Evolutionary conservation across 345 rosid genomes (phyloP).

Genomic region (Syzygium oleosum): DNA sequence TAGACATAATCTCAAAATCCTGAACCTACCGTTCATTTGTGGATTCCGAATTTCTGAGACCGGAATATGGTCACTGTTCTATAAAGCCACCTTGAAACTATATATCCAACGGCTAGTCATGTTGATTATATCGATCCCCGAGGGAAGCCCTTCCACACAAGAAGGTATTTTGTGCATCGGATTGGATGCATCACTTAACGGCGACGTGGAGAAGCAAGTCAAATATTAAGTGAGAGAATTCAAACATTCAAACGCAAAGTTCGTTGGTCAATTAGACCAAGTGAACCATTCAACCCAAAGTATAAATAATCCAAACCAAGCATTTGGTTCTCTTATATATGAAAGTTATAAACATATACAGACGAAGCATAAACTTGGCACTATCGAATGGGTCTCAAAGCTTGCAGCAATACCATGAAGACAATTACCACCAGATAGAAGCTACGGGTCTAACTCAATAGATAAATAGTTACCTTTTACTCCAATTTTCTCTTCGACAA

Average conservation of each 20-base stretch:
- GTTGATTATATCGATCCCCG: background rate
- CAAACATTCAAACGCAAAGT: background rate
- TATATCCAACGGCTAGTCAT: background rate
- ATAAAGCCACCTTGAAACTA: background rate
- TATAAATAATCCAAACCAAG: background rate
- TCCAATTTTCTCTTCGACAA: background rate
- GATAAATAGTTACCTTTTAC: background rate
- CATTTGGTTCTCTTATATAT: background rate
- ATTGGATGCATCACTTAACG: background rate
- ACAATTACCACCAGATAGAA: background rate
- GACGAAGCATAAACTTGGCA: background rate
- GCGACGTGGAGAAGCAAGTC: background rate
- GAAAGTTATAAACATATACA: background rate
- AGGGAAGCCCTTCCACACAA: background rate
- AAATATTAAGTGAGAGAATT: background rate
- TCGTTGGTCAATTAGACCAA: background rate
- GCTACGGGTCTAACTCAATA: background rate
- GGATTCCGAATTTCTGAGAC: rapidly evolving
- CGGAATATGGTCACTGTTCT: background rate
- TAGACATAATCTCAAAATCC: background rate
- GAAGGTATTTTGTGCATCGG: background rate
- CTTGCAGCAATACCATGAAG: background rate
- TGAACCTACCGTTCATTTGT: background rate
- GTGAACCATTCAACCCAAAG: background rate
- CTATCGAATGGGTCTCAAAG: background rate